These are phyloP conservation scores for Whalleya microplaca DNA, from an alignment of 2,329 filamentous ascomycete species.

Conservation along the genomic window DNA sequence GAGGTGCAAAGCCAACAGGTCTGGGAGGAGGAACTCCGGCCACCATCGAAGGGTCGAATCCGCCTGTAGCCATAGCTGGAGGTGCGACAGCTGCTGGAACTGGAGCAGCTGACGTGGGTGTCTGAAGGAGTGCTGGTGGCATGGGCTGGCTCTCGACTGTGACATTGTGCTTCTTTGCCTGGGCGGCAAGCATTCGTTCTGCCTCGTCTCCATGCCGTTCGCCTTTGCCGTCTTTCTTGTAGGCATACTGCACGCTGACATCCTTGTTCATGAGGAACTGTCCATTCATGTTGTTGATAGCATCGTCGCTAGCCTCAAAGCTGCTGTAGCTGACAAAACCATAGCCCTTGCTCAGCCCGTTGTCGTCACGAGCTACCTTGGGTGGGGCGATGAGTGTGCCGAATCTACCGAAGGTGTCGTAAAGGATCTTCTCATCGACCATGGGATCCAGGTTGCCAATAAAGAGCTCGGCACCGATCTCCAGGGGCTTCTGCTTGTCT, in stretches of 20 bases:
- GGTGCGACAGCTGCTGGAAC: constrained; percentile 28
- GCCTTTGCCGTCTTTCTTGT: constrained; percentile 98
- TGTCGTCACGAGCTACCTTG: constrained; percentile 90
- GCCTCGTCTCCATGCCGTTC: constrained; percentile 94
- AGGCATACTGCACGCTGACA: constrained; percentile 95
- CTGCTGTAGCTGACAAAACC: constrained; percentile 92
- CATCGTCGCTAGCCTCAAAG: constrained; percentile 92
- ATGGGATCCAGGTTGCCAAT: constrained; percentile 92
- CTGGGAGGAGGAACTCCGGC: constrained; percentile 44
- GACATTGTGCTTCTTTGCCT: constrained; percentile 94
- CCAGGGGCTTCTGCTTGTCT: constrained; percentile 90
- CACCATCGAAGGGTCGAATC: constrained; percentile 34
- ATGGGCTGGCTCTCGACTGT: constrained; percentile 78
- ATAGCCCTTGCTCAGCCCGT: constrained; percentile 89
- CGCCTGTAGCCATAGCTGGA: constrained; percentile 34
- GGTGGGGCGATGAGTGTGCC: constrained; percentile 82
- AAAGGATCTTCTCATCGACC: constrained; percentile 94
- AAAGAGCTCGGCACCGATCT: constrained; percentile 96
- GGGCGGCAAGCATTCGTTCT: constrained; percentile 86
- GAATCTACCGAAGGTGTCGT: constrained; percentile 92
- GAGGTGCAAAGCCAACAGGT: constrained; percentile 40
- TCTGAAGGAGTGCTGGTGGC: constrained; percentile 71
- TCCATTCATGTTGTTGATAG: constrained; percentile 89
- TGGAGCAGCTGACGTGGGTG: constrained; percentile 33
- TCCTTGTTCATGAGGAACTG: constrained; percentile 98